Conservation (phyloP, 371 early-diverging fungal species). For the Thermomucor indicae-seudaticae region DNA sequence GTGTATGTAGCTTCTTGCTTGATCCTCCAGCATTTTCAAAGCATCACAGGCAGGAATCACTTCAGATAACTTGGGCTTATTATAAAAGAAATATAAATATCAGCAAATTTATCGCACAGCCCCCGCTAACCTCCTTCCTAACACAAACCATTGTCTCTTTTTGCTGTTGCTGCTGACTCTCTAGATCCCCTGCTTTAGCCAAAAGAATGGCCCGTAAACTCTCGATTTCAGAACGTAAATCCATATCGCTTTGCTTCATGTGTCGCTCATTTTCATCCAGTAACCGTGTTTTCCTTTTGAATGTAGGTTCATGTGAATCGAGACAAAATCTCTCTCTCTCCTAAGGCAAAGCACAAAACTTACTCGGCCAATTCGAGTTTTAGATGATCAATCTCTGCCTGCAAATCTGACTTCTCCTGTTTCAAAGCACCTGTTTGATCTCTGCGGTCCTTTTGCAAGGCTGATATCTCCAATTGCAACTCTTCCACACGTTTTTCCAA, state of each 20-base stretch:
- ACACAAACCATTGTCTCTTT: background rate
- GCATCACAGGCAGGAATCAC: conserved; percentile 24
- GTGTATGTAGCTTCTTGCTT: conserved; percentile 30
- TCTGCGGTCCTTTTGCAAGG: conserved; percentile 21
- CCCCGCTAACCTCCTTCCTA: background rate
- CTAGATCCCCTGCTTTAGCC: conserved; percentile 34
- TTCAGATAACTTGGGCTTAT: conserved; percentile 1
- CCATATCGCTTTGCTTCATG: conserved; percentile 23
- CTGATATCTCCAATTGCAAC: conserved; percentile 38
- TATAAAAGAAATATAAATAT: background rate
- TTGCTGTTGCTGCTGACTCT: conserved; percentile 1
- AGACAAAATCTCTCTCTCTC: no score
- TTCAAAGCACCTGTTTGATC: conserved; percentile 17
- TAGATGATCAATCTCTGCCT: conserved; percentile 20
- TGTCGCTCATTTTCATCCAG: conserved; percentile 26
- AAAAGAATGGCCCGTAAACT: conserved; percentile 39
- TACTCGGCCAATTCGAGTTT: conserved; percentile 29
- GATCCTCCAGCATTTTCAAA: conserved; percentile 29
- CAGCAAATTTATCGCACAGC: background rate
- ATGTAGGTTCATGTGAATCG: background rate
- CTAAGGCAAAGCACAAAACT: background rate
- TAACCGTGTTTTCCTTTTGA: conserved; percentile 23
- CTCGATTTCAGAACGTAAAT: conserved; percentile 33
- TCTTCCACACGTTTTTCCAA: conserved; percentile 54
- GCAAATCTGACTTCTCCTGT: conserved; percentile 22